A percentile compares a stretch with the other conserved stretches of the same genome.
phyloP scores from a whole-genome alignment of 2,329 filamentous ascomycete genomes.

The Epichloe festucae region DNA sequence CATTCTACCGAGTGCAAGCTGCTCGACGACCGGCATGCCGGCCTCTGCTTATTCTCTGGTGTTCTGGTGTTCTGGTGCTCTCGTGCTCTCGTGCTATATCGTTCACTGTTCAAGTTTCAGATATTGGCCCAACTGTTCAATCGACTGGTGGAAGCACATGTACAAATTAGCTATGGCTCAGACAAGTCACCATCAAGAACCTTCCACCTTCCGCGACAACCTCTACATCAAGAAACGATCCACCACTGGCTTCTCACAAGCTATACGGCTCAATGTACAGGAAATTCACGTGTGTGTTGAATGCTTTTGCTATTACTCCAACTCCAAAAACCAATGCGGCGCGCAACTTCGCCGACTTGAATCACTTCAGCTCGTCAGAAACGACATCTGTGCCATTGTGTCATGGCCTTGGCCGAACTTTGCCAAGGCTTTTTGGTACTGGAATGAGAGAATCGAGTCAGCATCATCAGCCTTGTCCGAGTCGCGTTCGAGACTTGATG shows the following conservation, averaged over 20 bases:
- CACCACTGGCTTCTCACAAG: background rate
- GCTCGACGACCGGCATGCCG: too few relatives aligned
- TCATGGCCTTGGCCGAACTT: constrained; percentile 13
- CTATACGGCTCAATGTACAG: background rate
- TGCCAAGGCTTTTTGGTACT: constrained; percentile 22
- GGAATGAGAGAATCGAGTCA: background rate
- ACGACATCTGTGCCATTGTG: constrained; percentile 3
- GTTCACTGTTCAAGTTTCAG: too few relatives aligned
- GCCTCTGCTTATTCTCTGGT: background rate
- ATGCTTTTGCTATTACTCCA: background rate
- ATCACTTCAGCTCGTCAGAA: constrained; percentile 20
- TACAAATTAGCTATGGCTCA: too few relatives aligned
- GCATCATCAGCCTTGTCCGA: background rate
- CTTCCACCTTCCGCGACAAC: background rate
- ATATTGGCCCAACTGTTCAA: too few relatives aligned
- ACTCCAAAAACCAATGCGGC: background rate
- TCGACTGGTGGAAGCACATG: too few relatives aligned
- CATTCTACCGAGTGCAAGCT: background rate
- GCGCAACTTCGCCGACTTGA: background rate
- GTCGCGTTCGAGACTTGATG: too few relatives aligned
- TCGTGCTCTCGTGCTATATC: too few relatives aligned
- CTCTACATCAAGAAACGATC: background rate
- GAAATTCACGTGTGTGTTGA: background rate
- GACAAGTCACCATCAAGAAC: too few relatives aligned
- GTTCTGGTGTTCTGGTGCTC: too few relatives aligned